Conservation (phyloP, 169 alveolate genomes). For the Cryptosporidium sp. region DNA sequence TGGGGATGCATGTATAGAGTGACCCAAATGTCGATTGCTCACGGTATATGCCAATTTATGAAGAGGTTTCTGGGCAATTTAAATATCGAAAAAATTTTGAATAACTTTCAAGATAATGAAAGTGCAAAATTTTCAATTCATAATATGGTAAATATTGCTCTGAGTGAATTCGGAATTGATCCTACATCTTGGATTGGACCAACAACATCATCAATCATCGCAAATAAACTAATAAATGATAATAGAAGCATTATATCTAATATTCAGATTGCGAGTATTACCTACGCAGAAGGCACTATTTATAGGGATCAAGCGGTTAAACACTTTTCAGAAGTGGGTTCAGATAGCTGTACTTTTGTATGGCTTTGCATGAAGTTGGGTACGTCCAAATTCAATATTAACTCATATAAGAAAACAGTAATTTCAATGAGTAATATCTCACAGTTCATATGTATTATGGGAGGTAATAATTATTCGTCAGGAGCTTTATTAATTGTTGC, state of each 20-base stretch:
- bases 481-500: constrained; percentile 53
- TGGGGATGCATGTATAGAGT: constrained; percentile 76
- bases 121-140: constrained; percentile 49
- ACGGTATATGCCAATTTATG: constrained; percentile 19
- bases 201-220: constrained; percentile 63
- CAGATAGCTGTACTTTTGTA: constrained; percentile 45
- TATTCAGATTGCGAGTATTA: constrained; percentile 36
- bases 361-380: constrained; percentile 71
- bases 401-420: constrained; percentile 38
- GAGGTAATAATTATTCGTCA: constrained; percentile 39
- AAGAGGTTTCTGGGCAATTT: neutral
- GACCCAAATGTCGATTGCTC: constrained; percentile 28
- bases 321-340: neutral
- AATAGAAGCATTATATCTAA: neutral
- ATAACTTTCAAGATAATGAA: constrained; percentile 38
- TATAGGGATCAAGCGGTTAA: constrained; percentile 24
- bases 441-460: constrained; percentile 63
- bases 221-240: constrained; percentile 32
- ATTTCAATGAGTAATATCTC: constrained; percentile 45
- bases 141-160: constrained; percentile 27
- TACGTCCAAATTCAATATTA: constrained; percentile 15
- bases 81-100: neutral
- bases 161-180: constrained; percentile 15
- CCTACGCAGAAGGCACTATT: constrained; percentile 40
- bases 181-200: constrained; percentile 71